Percentiles rank a stretch among this genome's conserved stretches.
Conservation (phyloP, 495 filamentous ascomycete genomes). For the Aspergillus bridgeri region DNA sequence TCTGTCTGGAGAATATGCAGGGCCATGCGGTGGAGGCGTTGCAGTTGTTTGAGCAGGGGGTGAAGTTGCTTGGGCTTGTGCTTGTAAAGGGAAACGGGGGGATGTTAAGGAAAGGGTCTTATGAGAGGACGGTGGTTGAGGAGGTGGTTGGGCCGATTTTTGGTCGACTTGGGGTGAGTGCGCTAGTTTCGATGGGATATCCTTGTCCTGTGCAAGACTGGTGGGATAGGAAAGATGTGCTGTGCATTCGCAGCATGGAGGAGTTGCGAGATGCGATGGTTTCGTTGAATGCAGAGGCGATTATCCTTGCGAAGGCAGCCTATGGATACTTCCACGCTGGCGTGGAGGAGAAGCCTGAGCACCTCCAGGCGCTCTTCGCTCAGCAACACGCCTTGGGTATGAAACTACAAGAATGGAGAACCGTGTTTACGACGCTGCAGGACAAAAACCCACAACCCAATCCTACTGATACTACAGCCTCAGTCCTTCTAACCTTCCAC, state of each 20-base stretch:
- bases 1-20: conserved; percentile 52
- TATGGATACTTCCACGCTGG: too few relatives aligned
- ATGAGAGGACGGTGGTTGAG: background rate
- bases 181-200: background rate
- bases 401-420: background rate
- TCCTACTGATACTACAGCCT: conserved; percentile 10
- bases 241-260: background rate
- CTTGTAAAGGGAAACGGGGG: background rate
- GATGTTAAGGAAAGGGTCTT: background rate
- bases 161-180: background rate
- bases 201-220: background rate
- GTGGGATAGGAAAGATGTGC: too few relatives aligned
- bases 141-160: background rate
- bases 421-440: background rate
- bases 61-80: conserved; percentile 14
- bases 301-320: background rate
- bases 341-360: background rate
- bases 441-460: conserved; percentile 2
- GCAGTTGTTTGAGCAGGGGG: conserved; percentile 39
- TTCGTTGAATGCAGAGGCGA: background rate
- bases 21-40: conserved; percentile 44
- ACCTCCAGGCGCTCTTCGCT: too few relatives aligned
- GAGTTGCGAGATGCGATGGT: background rate
- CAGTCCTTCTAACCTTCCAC: background rate
- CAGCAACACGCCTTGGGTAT: background rate